phyloP scores from a whole-genome alignment of 2,329 filamentous ascomycete species.

The Colletotrichum lentis region DNA sequence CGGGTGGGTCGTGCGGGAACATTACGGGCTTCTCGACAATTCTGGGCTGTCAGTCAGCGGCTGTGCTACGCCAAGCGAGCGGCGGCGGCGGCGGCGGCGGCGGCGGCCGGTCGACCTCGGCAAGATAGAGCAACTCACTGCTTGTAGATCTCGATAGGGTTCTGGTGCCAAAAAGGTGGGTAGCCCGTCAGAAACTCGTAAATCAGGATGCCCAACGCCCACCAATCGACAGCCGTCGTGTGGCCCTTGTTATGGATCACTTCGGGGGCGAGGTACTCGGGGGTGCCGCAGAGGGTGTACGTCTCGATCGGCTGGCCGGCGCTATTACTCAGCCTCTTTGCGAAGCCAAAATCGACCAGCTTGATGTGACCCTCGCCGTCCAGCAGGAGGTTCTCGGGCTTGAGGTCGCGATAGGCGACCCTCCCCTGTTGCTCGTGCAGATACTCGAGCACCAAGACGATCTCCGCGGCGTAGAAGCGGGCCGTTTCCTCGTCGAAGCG shows the following conservation, averaged over 20 bases:
- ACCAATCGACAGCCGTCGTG: constrained; percentile 83
- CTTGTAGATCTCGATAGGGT: constrained; percentile 87
- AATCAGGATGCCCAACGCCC: constrained; percentile 83
- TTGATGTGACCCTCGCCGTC: constrained; percentile 82
- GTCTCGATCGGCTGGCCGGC: constrained; percentile 68
- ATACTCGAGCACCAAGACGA: constrained; percentile 82
- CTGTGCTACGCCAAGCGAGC: neutral
- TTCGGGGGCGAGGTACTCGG: constrained; percentile 84
- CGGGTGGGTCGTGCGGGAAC: constrained; percentile 72
- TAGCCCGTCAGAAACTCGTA: constrained; percentile 88
- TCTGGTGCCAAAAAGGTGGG: constrained; percentile 87
- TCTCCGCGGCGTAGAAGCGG: constrained; percentile 85
- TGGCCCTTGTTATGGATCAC: constrained; percentile 85
- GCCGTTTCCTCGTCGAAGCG: constrained; percentile 81
- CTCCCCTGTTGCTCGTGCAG: constrained; percentile 80
- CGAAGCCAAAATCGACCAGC: constrained; percentile 86
- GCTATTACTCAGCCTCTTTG: constrained; percentile 74
- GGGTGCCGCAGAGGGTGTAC: constrained; percentile 84
- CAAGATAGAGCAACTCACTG: constrained; percentile 57
- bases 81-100: too few relatives aligned
- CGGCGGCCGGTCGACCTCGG: neutral
- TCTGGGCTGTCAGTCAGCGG: constrained; percentile 51
- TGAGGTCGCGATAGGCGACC: constrained; percentile 82
- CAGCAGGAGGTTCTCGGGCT: constrained; percentile 83
- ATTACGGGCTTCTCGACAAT: constrained; percentile 81